phyloP scores from a whole-genome alignment of 2,329 filamentous ascomycete species.

The Beauveria asiatica region DNA sequence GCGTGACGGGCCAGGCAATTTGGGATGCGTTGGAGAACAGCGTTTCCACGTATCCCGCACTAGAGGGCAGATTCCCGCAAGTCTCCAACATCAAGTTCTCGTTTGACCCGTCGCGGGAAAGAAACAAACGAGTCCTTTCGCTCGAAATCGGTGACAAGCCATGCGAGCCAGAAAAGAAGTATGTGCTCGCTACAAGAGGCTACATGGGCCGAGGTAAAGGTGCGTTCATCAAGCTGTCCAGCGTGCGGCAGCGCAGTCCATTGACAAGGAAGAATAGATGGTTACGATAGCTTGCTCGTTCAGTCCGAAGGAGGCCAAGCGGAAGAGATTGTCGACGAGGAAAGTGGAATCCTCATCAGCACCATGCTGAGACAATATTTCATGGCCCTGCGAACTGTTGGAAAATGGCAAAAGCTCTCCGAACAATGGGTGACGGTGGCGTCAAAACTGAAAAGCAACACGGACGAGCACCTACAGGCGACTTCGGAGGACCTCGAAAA shows the following conservation, averaged over 20 bases:
- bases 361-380: conserved; percentile 87
- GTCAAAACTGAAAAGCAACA: conserved; percentile 45
- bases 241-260: background rate
- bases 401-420: conserved; percentile 68
- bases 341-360: conserved; percentile 79
- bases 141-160: conserved; percentile 53
- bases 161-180: conserved; percentile 54
- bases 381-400: conserved; percentile 72
- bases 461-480: conserved; percentile 26
- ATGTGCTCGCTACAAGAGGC: conserved; percentile 69
- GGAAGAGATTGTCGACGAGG: conserved; percentile 73
- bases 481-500: conserved; percentile 19
- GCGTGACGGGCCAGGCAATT: conserved; percentile 62
- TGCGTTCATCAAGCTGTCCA: conserved; percentile 16
- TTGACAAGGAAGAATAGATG: conserved; percentile 42
- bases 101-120: conserved; percentile 56
- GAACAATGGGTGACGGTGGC: conserved; percentile 62
- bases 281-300: conserved; percentile 68
- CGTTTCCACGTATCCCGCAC: conserved; percentile 69
- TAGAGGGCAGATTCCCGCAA: conserved; percentile 78
- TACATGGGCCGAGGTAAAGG: conserved; percentile 82
- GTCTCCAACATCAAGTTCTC: conserved; percentile 74
- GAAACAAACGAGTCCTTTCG: conserved; percentile 54
- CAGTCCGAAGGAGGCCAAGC: conserved; percentile 66
- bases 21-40: conserved; percentile 78